Conservation (phyloP, 192 early-diverging fungal species). For the Coemansia sp. region DNA sequence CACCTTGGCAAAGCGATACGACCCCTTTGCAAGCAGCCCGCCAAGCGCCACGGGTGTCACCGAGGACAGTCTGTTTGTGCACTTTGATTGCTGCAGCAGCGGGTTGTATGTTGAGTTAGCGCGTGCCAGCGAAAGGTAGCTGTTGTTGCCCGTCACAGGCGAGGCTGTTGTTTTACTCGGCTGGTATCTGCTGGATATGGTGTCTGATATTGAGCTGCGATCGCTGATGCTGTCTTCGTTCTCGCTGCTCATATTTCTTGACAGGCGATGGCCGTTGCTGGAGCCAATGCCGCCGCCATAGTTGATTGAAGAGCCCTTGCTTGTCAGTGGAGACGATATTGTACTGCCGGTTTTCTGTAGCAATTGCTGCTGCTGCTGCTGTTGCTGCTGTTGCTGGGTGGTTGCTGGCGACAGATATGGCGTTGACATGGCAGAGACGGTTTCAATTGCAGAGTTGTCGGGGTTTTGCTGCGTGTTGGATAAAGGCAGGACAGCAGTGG, state of each 20-base stretch:
- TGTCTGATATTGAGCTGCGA: conserved; percentile 49
- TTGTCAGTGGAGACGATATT: neutral
- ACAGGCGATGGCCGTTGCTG: conserved; percentile 18
- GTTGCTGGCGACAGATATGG: neutral
- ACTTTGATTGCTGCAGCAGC: conserved; percentile 15
- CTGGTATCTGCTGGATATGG: conserved; percentile 46
- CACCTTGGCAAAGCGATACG: conserved; percentile 54
- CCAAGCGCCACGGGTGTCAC: conserved; percentile 42
- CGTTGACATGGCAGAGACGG: neutral
- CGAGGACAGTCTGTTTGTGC: conserved; percentile 8
- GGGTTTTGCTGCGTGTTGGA: neutral
- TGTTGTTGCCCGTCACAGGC: neutral
- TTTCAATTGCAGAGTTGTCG: neutral
- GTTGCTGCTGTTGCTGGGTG: too few relatives aligned
- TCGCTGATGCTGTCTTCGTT: conserved; percentile 47
- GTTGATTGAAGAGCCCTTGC: neutral
- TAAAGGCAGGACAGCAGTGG: neutral
- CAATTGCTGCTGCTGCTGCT: too few relatives aligned
- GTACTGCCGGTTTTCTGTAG: neutral
- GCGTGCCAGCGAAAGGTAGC: conserved; percentile 32
- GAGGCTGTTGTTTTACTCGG: conserved; percentile 18
- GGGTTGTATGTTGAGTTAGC: conserved; percentile 14
- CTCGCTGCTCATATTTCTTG: conserved; percentile 31
- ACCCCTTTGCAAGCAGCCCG: conserved; percentile 41
- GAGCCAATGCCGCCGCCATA: neutral